Conservation (phyloP, 2,329 filamentous ascomycete species). For the Penicillium sp. region DNA sequence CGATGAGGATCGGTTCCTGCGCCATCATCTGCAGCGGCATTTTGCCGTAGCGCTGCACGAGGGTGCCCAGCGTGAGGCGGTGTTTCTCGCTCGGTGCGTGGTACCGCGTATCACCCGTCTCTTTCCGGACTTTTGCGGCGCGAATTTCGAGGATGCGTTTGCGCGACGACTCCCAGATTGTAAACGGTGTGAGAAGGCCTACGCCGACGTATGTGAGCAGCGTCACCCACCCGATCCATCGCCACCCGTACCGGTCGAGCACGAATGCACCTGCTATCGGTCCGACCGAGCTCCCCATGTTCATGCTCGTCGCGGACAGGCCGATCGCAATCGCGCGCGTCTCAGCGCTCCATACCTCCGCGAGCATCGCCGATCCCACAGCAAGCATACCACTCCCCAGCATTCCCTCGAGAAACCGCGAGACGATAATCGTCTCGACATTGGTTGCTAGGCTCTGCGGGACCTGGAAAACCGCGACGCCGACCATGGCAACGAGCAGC, state of each 20-base stretch:
- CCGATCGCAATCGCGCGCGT: constrained; percentile 50
- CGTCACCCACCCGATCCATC: constrained; percentile 61
- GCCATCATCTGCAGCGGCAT: constrained; percentile 50
- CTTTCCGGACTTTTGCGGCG: constrained; percentile 51
- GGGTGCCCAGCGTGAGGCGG: constrained; percentile 35
- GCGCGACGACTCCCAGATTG: constrained; percentile 56
- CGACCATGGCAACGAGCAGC: constrained; percentile 51
- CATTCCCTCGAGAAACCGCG: constrained; percentile 57
- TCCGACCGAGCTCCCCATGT: constrained; percentile 53
- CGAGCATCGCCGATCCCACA: constrained; percentile 53
- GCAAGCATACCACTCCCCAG: constrained; percentile 55
- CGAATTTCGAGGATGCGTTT: constrained; percentile 52
- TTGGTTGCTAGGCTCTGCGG: constrained; percentile 58
- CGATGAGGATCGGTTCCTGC: constrained; percentile 51
- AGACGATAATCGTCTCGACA: constrained; percentile 57
- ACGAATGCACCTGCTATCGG: constrained; percentile 57
- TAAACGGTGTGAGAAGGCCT: constrained; percentile 45
- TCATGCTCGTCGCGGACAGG: constrained; percentile 50
- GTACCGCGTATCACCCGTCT: constrained; percentile 50
- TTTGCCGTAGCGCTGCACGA: constrained; percentile 47
- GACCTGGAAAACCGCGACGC: constrained; percentile 59
- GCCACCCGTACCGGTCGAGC: constrained; percentile 54
- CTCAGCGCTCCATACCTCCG: constrained; percentile 53
- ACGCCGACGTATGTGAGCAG: constrained; percentile 52
- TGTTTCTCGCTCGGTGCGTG: constrained; percentile 48